Evolutionary conservation across 2,329 filamentous ascomycete species (phyloP), one percentile per base, ranked within the genome.

Genomic region (Trichoderma hamatum): DNA sequence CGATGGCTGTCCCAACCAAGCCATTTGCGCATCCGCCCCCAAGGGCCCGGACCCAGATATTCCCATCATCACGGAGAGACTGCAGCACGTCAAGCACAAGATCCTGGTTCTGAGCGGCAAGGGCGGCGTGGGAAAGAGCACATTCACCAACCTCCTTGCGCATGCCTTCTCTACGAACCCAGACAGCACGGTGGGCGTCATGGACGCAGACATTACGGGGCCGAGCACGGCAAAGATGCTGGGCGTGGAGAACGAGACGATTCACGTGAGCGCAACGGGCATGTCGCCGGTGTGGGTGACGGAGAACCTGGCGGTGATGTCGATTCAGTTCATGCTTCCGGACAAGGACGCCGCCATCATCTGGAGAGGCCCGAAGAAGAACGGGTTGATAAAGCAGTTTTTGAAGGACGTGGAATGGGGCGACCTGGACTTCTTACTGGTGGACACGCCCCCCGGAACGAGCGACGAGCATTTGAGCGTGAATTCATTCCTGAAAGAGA

Each of bases 201-300:
- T 98, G 93, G 96, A 99, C 80, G 96, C 96, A 7, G 96, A 99
- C 80, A 97, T 99, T 71, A 97, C 94, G 81, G 96, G 96, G 0
- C 96, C 96, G 0, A 93, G 90, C 72, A 97, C 99, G 75, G 96
- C 96, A 24, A 97, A 97, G 83, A 98, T 99, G 95, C 94, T 99
- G 90, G 96, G 96, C 39, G 95, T 97, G 1, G 94, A 97, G 80
- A 84, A 89, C 30, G 95, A 99, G 82, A 97, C 92, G 1, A 96
- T 99, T 64, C 96, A 99, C 78, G 89, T 97, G 65, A 96, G 90
- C 77, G 91, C 88, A 65, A 88, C 90, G 1, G 96, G 96, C 2
- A 97, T 94, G 96, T 93, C 91, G 76, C 96, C 96, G 0, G 95
- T 98, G 16, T 98, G 94, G 92, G 94, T 97, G 19, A 88, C 90